Percentiles rank a stretch among this genome's conserved stretches.
Conservation (phyloP, 2,329 filamentous ascomycete species). For the Ophioceras dolichostomum region DNA sequence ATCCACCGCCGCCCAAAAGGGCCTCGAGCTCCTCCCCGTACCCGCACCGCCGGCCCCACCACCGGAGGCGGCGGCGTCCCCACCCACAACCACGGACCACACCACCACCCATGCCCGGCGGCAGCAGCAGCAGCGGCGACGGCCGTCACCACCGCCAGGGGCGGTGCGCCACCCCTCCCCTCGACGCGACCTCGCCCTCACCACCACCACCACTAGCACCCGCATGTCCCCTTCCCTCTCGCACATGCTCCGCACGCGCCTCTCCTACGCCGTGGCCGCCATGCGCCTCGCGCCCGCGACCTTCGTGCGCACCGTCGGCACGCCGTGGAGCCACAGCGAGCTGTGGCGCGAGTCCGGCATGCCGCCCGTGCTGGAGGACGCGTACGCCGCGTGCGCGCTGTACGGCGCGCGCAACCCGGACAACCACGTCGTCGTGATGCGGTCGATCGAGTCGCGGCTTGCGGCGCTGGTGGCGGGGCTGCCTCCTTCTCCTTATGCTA, state of each 20-base stretch:
- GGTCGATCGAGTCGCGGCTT: constrained; percentile 30
- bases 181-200: too few species aligned
- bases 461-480: constrained; percentile 27
- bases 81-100: too few species aligned
- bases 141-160: too few species aligned
- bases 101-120: too few species aligned
- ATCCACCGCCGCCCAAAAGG: too few species aligned
- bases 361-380: constrained; percentile 40
- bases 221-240: constrained; percentile 4
- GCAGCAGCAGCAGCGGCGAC: too few species aligned
- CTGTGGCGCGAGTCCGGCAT: constrained; percentile 34
- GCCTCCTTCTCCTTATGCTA: too few species aligned
- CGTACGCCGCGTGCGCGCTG: constrained; percentile 37
- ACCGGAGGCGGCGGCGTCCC: background rate
- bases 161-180: too few species aligned
- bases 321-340: constrained; percentile 39
- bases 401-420: constrained; percentile 33
- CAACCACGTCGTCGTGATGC: constrained; percentile 35
- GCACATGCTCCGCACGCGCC: constrained; percentile 13
- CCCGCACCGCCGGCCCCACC: background rate
- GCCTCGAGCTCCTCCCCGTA: background rate
- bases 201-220: background rate
- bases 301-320: constrained; percentile 35
- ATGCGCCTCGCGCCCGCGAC: constrained; percentile 33
- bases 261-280: constrained; percentile 34